phyloP scores from a whole-genome alignment of 306 rosid genomes.

The Carpinus fangiana region DNA sequence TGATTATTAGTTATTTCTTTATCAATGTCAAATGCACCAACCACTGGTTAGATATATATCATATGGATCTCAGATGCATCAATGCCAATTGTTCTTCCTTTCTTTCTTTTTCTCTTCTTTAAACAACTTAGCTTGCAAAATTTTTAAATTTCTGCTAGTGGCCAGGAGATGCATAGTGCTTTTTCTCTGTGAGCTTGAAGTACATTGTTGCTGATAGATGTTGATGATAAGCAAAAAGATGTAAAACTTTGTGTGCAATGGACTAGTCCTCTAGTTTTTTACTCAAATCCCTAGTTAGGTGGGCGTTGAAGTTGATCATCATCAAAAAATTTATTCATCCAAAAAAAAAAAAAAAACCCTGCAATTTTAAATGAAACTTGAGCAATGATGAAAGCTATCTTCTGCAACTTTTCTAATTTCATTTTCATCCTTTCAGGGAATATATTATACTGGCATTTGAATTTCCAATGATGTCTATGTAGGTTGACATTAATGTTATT shows the following conservation, averaged over 20 bases:
- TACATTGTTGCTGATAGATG: not conserved
- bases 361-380: constrained; percentile 4
- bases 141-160: not conserved
- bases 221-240: not conserved
- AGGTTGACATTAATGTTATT: too few species aligned
- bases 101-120: not conserved
- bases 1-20: not conserved
- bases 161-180: not conserved
- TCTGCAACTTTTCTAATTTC: not conserved
- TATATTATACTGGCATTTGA: too few species aligned
- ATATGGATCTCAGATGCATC: not conserved
- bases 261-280: not conserved
- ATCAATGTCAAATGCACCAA: not conserved
- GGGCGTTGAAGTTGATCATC: not conserved
- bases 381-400: not conserved
- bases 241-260: not conserved
- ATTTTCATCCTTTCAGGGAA: not conserved
- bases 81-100: not conserved
- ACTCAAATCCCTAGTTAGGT: not conserved
- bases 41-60: not conserved
- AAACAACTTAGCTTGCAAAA: not conserved
- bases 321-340: too few species aligned
- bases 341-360: too few species aligned
- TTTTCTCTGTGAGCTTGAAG: not conserved
- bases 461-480: too few species aligned